phyloP scores from a whole-genome alignment of 176 grass and related monocot species.

The Phyllostachys edulis region DNA sequence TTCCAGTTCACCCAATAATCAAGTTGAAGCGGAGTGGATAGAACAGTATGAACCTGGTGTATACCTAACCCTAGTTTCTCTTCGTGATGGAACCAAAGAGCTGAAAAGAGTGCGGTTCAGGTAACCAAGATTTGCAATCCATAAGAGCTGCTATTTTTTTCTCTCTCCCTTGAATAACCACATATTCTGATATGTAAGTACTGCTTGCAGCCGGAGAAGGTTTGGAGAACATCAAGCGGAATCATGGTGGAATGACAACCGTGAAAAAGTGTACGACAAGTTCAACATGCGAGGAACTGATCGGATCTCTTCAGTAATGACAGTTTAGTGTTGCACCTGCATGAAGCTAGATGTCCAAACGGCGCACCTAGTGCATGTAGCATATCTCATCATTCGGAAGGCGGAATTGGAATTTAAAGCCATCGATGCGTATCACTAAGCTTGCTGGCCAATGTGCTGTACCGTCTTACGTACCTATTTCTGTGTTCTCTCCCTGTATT shows the following conservation, averaged over 20 bases:
- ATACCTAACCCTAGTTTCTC: slow-evolving; percentile 75
- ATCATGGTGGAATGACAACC: slow-evolving; percentile 91
- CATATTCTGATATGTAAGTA: not conserved
- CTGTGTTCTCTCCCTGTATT: not conserved
- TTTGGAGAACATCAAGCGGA: slow-evolving; percentile 89
- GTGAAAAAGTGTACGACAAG: slow-evolving; percentile 85
- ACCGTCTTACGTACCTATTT: not conserved
- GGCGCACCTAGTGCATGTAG: not conserved
- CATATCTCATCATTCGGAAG: not conserved
- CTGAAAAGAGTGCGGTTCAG: slow-evolving; percentile 97
- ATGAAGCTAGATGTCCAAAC: not conserved
- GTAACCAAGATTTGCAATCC: slow-evolving; percentile 14
- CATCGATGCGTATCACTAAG: not conserved
- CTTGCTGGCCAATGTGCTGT: not conserved
- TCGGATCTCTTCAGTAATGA: slow-evolving; percentile 58
- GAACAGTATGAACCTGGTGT: slow-evolving; percentile 95
- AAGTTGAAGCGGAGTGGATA: slow-evolving; percentile 89
- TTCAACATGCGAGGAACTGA: slow-evolving; percentile 69
- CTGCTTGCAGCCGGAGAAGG: slow-evolving; percentile 67
- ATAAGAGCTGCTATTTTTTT: not conserved
- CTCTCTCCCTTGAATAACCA: not conserved
- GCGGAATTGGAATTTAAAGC: not conserved
- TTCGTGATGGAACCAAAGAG: slow-evolving; percentile 84
- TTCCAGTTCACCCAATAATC: slow-evolving; percentile 40
- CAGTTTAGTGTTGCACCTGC: slow-evolving; percentile 18